A percentile compares a stretch with the other conserved stretches of the same genome.
These are phyloP conservation scores for Pseudogymnoascus sp. DNA, from an alignment of 2,329 filamentous ascomycete genomes.

Conservation along the genomic window DNA sequence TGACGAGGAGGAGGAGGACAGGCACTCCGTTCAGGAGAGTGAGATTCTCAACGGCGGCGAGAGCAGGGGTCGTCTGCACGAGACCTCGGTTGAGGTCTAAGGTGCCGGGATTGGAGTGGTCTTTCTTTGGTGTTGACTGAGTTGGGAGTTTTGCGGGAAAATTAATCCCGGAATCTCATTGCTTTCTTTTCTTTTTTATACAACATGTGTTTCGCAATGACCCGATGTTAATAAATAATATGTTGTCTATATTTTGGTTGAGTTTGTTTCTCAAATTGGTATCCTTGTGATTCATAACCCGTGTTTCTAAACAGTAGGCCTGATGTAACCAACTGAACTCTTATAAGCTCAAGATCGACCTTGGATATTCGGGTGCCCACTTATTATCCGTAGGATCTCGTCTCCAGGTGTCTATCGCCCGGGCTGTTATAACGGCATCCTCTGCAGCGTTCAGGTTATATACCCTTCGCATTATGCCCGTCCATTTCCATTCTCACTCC, in stretches of 20 bases:
- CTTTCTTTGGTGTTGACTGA: conserved; percentile 7
- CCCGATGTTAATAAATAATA: conserved; percentile 8
- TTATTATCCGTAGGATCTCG: neutral
- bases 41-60: conserved; percentile 51
- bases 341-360: neutral
- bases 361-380: neutral
- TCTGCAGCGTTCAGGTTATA: neutral
- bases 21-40: conserved; percentile 44
- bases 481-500: neutral
- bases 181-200: conserved; percentile 3
- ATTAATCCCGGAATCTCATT: neutral
- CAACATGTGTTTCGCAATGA: conserved; percentile 5
- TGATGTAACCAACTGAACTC: neutral
- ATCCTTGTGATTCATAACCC: neutral
- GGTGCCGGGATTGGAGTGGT: neutral
- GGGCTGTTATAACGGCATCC: neutral
- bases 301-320: neutral
- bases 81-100: conserved; percentile 33
- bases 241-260: conserved; percentile 3
- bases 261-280: neutral
- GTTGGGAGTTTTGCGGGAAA: conserved; percentile 8
- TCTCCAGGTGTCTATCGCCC: neutral
- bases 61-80: conserved; percentile 47
- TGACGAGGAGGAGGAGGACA: conserved; percentile 58
- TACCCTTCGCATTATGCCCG: neutral